A percentile compares a stretch with the other conserved stretches of the same genome.
These are phyloP conservation scores for Plasmodium vivax DNA, from an alignment of 169 alveolate species.

Conservation along the genomic window DNA sequence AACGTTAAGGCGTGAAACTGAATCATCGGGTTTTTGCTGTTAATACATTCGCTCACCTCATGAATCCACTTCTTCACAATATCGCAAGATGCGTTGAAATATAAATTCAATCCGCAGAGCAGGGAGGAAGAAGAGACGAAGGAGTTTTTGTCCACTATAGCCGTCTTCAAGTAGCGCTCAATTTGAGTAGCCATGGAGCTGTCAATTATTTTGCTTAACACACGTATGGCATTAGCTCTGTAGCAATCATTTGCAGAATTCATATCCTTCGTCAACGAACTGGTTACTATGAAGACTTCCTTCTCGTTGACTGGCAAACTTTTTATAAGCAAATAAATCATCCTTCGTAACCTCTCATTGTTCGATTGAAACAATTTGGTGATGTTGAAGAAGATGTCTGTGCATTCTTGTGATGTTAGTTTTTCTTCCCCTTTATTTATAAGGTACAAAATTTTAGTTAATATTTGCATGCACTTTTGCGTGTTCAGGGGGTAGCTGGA, in stretches of 20 bases:
- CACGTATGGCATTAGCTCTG: conserved; percentile 96
- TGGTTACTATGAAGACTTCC: conserved; percentile 95
- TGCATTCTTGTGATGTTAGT: conserved; percentile 91
- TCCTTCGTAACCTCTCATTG: conserved; percentile 91
- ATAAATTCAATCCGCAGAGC: conserved; percentile 92
- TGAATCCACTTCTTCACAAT: conserved; percentile 91
- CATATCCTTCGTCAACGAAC: conserved; percentile 96
- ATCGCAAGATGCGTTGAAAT: conserved; percentile 89
- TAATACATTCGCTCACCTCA: conserved; percentile 90
- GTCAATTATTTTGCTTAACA: conserved; percentile 94
- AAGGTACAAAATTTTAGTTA: conserved; percentile 87
- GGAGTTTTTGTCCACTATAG: conserved; percentile 93
- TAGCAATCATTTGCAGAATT: conserved; percentile 93
- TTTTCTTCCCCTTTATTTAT: conserved; percentile 89
- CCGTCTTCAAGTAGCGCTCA: conserved; percentile 94
- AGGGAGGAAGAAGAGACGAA: conserved; percentile 95
- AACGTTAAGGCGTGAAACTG: conserved; percentile 96
- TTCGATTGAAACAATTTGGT: conserved; percentile 94
- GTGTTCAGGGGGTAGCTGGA: conserved; percentile 89
- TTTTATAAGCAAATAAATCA: conserved; percentile 93
- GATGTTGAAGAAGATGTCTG: conserved; percentile 94
- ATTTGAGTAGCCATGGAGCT: conserved; percentile 93
- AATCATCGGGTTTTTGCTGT: conserved; percentile 91
- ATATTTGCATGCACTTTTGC: conserved; percentile 86
- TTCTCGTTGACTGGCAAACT: conserved; percentile 92